Conservation (phyloP, 177 flowering plant species). For the Tripterygium wilfordii region DNA sequence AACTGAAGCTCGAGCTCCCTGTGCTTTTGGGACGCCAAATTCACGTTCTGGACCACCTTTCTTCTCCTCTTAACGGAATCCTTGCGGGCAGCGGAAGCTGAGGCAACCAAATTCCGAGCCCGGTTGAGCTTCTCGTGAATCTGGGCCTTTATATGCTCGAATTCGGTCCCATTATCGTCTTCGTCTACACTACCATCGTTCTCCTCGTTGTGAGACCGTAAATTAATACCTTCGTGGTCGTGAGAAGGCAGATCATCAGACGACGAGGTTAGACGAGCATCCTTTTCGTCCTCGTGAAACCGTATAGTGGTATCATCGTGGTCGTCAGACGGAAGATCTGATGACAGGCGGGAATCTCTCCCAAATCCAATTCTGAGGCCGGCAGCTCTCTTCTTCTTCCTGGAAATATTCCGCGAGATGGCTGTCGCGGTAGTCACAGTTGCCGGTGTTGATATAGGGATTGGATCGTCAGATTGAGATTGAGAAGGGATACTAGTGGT, state of each 20-base stretch:
- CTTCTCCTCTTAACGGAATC: constrained; percentile 49
- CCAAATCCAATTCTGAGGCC: constrained; percentile 64
- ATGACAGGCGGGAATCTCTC: constrained; percentile 22
- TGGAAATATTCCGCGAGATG: constrained; percentile 30
- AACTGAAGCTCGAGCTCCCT: constrained; percentile 53
- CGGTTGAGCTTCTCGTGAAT: constrained; percentile 40
- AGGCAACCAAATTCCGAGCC: constrained; percentile 30
- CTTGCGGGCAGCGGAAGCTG: constrained; percentile 45
- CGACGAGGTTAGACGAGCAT: not conserved
- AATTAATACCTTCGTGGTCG: no score
- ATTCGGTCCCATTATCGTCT: constrained; percentile 17
- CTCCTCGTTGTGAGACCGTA: no score
- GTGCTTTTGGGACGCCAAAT: constrained; percentile 32
- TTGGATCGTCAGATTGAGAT: no score
- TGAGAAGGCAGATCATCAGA: constrained; percentile 5
- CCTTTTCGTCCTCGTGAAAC: constrained; percentile 11
- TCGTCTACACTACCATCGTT: no score
- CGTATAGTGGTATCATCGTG: no score
- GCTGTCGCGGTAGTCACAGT: constrained; percentile 4
- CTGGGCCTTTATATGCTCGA: constrained; percentile 28
- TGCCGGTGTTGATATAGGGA: no score
- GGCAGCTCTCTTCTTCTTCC: constrained; percentile 55
- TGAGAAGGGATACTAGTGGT: constrained; percentile 3
- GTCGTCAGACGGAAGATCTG: not conserved
- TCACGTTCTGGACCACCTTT: constrained; percentile 40